Evolutionary conservation across 2,329 filamentous ascomycete genomes (phyloP).

Genomic region (Pseudogymnoascus verrucosus): DNA sequence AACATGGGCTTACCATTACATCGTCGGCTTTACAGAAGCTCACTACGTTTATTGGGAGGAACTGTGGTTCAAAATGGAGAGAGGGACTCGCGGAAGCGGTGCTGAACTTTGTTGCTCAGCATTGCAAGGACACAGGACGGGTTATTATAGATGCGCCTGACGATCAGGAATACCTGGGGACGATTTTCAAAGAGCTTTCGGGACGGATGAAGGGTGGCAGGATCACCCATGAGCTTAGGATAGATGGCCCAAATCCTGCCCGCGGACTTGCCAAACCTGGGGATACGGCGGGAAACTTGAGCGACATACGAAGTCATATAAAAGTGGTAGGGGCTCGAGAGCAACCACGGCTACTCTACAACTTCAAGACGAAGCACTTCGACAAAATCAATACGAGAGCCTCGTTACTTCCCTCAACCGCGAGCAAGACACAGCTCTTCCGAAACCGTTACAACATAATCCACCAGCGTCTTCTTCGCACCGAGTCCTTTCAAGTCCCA

Average conservation of each 20-base stretch:
- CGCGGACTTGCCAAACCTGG: slow-evolving; percentile 48
- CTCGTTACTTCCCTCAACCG: slow-evolving; percentile 65
- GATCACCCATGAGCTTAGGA: slow-evolving; percentile 46
- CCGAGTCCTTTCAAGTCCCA: slow-evolving; percentile 85
- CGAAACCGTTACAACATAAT: slow-evolving; percentile 87
- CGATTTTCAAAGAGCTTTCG: slow-evolving; percentile 76
- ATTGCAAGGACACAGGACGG: slow-evolving; percentile 84
- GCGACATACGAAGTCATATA: slow-evolving; percentile 73
- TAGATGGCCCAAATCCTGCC: slow-evolving; percentile 25
- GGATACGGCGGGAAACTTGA: slow-evolving; percentile 45
- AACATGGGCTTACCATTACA: slow-evolving; percentile 87
- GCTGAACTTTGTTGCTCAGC: slow-evolving; percentile 80
- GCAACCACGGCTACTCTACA: slow-evolving; percentile 73
- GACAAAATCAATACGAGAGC: slow-evolving; percentile 64
- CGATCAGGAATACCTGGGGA: slow-evolving; percentile 48
- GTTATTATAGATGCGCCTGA: slow-evolving; percentile 77
- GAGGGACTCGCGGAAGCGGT: slow-evolving; percentile 88
- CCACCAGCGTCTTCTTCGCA: slow-evolving; percentile 83
- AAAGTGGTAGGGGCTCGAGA: slow-evolving; percentile 78
- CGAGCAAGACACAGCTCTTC: slow-evolving; percentile 78
- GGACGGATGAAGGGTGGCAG: slow-evolving; percentile 83
- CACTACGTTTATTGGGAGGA: slow-evolving; percentile 81
- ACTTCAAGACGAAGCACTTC: slow-evolving; percentile 80
- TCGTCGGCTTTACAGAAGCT: slow-evolving; percentile 79
- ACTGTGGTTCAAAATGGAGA: slow-evolving; percentile 93